Base-by-base conservation (phyloP, 106 monocot genomes). In the Allium cepa region DNA sequence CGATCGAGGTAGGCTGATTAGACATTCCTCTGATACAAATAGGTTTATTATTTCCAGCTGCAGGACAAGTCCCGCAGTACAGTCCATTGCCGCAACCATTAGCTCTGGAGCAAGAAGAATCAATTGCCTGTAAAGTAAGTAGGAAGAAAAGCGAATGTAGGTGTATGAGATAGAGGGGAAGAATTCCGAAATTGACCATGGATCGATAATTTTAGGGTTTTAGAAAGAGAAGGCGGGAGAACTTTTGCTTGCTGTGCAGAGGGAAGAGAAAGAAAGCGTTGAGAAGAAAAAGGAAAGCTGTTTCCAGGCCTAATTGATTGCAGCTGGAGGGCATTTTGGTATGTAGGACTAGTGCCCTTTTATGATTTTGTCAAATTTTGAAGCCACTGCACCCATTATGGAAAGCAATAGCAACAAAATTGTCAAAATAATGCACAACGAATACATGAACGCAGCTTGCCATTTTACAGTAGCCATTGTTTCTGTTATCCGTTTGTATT, bases 41-140 rank as follows among this genome's bases (percentile, higher is more conserved):
- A 60, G 92, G 86, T 51, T 68, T 82, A 26, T 36, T 60, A 57
- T 72, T 77, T 64, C 86, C 88, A 26, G 75, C 26, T 16, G 92
- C 77, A 45, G 92, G 82, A 77, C 97, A 99, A 47, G 60, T 75
- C 52, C 97, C 92, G 65, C 97, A 99, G 80, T 85, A 87, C 9
- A 90, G 66, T 0, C 97, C 92, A 0, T 84, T 17, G 10, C 71
- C 81, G 80, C 97, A 99, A 75, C 87, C 90, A 17, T 75, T 79
- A 26, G 78, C 75, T 7, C 74, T 17, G 10, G 88, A 83, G 62
- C 95, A 96, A n/a, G 88, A 72, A 36, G 82, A 45, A 12, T 7
- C 49, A 48, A 49, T 11, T 17, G 8, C 13, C 45, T 15, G 48
- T 63, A 5, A 3, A 12, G 26, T 8, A 26, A 8, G 10, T 7